Conservation (phyloP, 2,329 filamentous ascomycete genomes). For the Fusarium pseudoanthophilum region DNA sequence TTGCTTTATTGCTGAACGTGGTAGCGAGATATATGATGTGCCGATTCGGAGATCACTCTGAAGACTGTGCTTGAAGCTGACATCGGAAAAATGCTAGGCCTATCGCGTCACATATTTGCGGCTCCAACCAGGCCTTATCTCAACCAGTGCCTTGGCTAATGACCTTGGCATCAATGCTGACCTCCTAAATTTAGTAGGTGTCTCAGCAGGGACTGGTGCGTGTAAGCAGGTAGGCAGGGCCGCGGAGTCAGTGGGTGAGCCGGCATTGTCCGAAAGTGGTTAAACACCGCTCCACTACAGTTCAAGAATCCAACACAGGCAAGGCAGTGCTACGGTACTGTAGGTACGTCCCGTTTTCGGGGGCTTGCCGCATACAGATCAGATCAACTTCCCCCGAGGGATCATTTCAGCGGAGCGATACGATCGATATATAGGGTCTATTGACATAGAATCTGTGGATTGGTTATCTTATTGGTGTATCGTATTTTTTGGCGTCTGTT, state of each 20-base stretch:
- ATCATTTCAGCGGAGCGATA: fast-evolving
- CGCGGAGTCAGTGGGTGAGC: neutral
- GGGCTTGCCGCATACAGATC: neutral
- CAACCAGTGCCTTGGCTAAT: neutral
- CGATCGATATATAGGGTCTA: neutral
- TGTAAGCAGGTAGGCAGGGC: neutral
- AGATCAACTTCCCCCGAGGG: too few species aligned
- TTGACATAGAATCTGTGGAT: neutral
- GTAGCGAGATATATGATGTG: neutral
- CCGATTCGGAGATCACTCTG: too few species aligned
- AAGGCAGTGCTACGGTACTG: neutral
- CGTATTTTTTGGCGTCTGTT: neutral
- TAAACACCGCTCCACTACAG: neutral
- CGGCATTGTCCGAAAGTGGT: neutral
- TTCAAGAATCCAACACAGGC: neutral
- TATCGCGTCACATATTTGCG: neutral
- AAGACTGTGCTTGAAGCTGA: neutral
- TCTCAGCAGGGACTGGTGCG: neutral
- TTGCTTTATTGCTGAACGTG: neutral
- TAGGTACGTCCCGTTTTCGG: neutral
- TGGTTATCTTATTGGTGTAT: neutral
- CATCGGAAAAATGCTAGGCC: neutral
- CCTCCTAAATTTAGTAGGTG: neutral
- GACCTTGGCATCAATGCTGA: too few species aligned
- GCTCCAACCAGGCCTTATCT: neutral